A percentile compares a stretch with the other conserved stretches of the same genome.
phyloP scores from a whole-genome alignment of 306 rosid genomes.

The Abrus precatorius region DNA sequence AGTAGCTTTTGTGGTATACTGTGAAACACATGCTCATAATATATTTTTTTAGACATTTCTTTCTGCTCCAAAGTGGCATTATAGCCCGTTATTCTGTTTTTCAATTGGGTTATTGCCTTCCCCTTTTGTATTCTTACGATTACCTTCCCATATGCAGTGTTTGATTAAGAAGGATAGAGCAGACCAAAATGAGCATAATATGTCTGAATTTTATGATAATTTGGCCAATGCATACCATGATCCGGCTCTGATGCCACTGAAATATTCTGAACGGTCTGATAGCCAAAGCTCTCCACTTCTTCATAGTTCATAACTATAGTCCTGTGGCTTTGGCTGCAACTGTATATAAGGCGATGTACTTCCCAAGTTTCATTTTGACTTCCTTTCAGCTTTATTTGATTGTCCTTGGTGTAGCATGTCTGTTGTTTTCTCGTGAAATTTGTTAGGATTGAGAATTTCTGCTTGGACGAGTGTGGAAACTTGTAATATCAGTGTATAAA shows the following conservation, averaged over 20 bases:
- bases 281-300: slow-evolving; percentile 68
- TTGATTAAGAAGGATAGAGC: slow-evolving; percentile 78
- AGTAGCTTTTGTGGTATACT: not conserved
- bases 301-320: slow-evolving; percentile 35
- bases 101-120: not conserved
- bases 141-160: slow-evolving; percentile 62
- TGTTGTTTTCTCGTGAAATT: slow-evolving; percentile 33
- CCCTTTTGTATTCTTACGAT: slow-evolving; percentile 30
- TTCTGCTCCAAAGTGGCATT: slow-evolving; percentile 10
- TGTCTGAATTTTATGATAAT: slow-evolving; percentile 64
- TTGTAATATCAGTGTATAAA: not conserved
- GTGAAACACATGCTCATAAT: not conserved
- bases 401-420: slow-evolving; percentile 17
- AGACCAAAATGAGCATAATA: slow-evolving; percentile 60
- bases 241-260: slow-evolving; percentile 66
- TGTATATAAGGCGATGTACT: not conserved
- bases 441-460: not conserved
- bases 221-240: slow-evolving; percentile 67
- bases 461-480: slow-evolving; percentile 7
- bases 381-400: slow-evolving; percentile 33
- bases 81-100: slow-evolving; percentile 28
- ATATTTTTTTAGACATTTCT: slow-evolving; percentile 8
- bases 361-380: not conserved
- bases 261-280: slow-evolving; percentile 51
- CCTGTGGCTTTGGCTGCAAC: slow-evolving; percentile 7